phyloP scores from a whole-genome alignment of 768 basidiomycete genomes.

The Lactifluus subvellereus region DNA sequence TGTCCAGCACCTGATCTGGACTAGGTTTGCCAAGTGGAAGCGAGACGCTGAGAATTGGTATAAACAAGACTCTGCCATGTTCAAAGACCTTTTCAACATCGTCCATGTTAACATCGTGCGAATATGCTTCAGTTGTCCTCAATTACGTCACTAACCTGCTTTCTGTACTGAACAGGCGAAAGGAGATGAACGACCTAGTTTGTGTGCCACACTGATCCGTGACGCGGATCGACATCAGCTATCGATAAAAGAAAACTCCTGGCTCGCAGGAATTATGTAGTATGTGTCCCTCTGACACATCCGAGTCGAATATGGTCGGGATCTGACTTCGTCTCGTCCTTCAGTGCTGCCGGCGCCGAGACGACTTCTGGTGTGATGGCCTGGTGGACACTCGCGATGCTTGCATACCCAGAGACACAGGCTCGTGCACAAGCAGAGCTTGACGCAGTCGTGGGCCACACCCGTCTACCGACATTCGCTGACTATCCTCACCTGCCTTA shows the following conservation, averaged over 20 bases:
- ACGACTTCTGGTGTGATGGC: conserved; percentile 24
- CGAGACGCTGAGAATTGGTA: conserved; percentile 15
- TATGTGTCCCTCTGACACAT: conserved; percentile 9
- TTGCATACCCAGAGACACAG: conserved; percentile 22
- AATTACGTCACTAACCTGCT: background rate
- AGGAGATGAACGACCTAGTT: conserved; percentile 18
- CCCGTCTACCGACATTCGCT: conserved; percentile 19
- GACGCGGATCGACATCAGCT: conserved; percentile 11
- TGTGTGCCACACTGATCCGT: conserved; percentile 14
- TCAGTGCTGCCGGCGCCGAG: conserved; percentile 22
- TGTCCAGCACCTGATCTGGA: background rate
- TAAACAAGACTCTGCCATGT: conserved; percentile 19
- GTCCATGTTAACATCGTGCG: conserved; percentile 10
- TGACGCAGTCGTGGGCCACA: conserved; percentile 21
- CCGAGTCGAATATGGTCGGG: background rate
- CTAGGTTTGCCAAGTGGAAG: conserved; percentile 21
- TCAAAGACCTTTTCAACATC: conserved; percentile 11
- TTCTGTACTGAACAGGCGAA: background rate
- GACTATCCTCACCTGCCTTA: conserved; percentile 22
- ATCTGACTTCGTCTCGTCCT: background rate
- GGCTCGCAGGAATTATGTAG: conserved; percentile 26
- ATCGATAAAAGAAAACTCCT: conserved; percentile 19
- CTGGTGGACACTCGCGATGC: conserved; percentile 22
- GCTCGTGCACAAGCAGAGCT: conserved; percentile 21
- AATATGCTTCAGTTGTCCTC: background rate